Evolutionary conservation across 176 grass and related monocot species (phyloP), one percentile per base, ranked within the genome.

Genomic region (Hsuehochloa calcarea): DNA sequence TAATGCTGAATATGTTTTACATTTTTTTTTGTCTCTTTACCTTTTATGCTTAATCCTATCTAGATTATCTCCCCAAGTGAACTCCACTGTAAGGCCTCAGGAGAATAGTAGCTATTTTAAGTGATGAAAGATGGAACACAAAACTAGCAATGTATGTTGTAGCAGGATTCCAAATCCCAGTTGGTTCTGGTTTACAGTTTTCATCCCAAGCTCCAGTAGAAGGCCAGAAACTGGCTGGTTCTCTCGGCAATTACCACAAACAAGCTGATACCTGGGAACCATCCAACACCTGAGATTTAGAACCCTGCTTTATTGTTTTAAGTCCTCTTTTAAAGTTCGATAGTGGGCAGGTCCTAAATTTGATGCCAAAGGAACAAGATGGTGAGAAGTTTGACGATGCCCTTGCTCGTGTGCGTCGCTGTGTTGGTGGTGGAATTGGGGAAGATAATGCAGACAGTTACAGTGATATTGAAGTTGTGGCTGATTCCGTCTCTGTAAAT

Each of bases 401-500:
- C 60, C 91, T 98, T 92, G 54, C 83, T 58, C 96, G 96, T 81
- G 93, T 98, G 46, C 51, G 89, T 46, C 91, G 91, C 72, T 98
- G 93, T 81, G 79, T 98, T 93, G 89, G 93, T 74, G 95, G 93
- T 83, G 91, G 95, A 86, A 81, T 85, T 62, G 86, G 80, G 82
- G 87, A 82, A 70, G 90, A 90, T 76, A 82, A 90, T 72, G 89
- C 91, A 41, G 90, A 92, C 31, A 90, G 91, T 59, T 93, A 98
- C 82, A 98, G 91, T 35, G 96, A 98, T 88, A 90, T 98, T 26
- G 96, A 98, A 84, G 88, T 98, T 64, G 91, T 98, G 45, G 88
- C 93, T 60, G 88, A 98, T 84, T 92, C 78, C 8, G 87, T 98
- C 51, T 90, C 85, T 47, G 88, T 98, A 26, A 93, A 95, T 85